Base-by-base conservation (phyloP, 2,329 filamentous ascomycete genomes). In the Thelonectria discophora region DNA sequence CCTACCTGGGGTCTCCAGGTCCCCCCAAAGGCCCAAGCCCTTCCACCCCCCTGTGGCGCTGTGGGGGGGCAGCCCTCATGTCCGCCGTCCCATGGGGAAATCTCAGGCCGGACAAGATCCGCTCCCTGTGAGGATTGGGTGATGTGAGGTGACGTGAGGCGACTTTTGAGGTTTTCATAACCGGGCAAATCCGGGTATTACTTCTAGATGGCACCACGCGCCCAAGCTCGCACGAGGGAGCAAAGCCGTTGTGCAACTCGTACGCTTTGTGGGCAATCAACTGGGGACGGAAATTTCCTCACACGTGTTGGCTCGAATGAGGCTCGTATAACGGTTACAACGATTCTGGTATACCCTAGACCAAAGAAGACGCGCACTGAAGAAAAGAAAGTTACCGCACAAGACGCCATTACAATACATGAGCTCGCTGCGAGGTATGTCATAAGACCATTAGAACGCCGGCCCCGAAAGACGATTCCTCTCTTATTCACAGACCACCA, bases 351-450 rank as follows among this genome's bases (percentile, higher is more conserved):
- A 47, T 47, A 47, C 30, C 45, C 45, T 47, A 30, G n/a, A 21
- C 45, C 21, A 47, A 47, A 47, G 18, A 47, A 52, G 49, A 18
- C 15, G 50, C 32, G 51, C 20, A 46, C 40, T 24, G 20, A 20
- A 27, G 37, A 46, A 17, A 55, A 50, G 24, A 46, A 47, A 6
- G 45, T 21, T 27, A 30, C 21, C 27, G 6, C 45, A 47, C 45
- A 30, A 40, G 27, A 52, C 52, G 42, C 39, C 55, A 60, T 60
- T 60, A 60, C 47, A 60, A 55, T 56, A 50, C 58, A 50, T 43
- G 58, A 47, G 34, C 53, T 46, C 51, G 53, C 47, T 55, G 32
- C 46, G 40, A 45, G 45, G 20, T 46, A 46, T 45, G 46, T 24
- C 58, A 51, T 48, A 55, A 52, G 47, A 40, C 47, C 52, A 55